Base-by-base conservation (phyloP, 2,329 filamentous ascomycete genomes). In the Fusarium tjaetaba region DNA sequence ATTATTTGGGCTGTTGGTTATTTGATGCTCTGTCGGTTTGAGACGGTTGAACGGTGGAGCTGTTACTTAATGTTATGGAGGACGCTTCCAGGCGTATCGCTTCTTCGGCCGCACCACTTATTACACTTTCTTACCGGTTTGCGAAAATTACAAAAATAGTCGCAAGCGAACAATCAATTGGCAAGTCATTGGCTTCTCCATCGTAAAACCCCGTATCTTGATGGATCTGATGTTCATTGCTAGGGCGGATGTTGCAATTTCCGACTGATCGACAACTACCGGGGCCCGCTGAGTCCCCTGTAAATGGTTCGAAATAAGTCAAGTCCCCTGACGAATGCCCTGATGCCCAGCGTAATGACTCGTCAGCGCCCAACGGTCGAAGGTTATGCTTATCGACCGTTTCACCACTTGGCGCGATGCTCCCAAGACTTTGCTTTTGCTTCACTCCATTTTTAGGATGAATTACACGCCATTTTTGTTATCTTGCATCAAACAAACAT, bases 261-360 rank as follows among this genome's bases (percentile, higher is more conserved):
- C 65, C 63, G 65, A 62, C 42, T 28, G 64, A 68, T 68, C 65
- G 64, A 68, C 64, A 53, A 18, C 48, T 68, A 39, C 56, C 36
- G 24, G 34, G 30, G 42, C 36, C 52, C 22, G n/a, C 48, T 8
- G 20, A 34, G 16, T 18, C 30, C 48, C 32, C 52, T 58, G 32
- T 36, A 46, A 45, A 55, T 39, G 32, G 24, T 34, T 38, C 30
- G 16, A 39, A n/a, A 39, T 32, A 30, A 20, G 32, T 22, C n/a
- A 39, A 45, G 26, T 24, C 52, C 65, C 51, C 65, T 52, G 32
- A 45, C 36, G 30, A 20, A 38, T 16, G 30, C 24, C 26, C 57
- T 60, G 26, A n/a, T 52, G 34, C 45, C 26, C 26, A 57, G 20
- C 34, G 46, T 26, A 28, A 67, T 67, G 51, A 66, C 64, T 66